Evolutionary conservation across 2,329 filamentous ascomycete species (phyloP).

Genomic region (Drechslerella stenobrocha): DNA sequence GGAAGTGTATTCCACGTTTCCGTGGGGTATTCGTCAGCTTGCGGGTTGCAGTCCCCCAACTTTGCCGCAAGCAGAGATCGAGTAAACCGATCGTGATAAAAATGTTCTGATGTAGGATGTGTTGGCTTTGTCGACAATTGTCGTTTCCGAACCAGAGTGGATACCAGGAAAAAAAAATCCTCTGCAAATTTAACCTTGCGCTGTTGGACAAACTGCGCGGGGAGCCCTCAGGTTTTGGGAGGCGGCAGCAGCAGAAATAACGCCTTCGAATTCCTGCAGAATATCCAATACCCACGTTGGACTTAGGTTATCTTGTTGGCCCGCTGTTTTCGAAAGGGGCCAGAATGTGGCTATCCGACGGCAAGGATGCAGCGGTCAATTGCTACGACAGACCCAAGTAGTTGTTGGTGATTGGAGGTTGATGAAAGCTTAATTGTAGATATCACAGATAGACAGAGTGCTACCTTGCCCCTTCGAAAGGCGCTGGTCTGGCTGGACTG

Average conservation of each 20-base stretch:
- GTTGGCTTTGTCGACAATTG: constrained; percentile 45
- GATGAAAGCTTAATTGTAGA: constrained; percentile 16
- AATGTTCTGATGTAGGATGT: constrained; percentile 43
- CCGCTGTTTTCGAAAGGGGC: constrained; percentile 8
- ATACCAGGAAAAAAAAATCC: background rate
- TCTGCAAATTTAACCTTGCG: background rate
- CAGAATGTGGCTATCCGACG: constrained; percentile 29
- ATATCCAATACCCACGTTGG: constrained; percentile 21
- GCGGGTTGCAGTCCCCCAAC: constrained; percentile 33
- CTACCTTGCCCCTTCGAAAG: constrained; percentile 16
- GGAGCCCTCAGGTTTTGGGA: constrained; percentile 31
- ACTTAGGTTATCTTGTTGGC: constrained; percentile 25
- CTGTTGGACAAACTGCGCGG: constrained; percentile 28
- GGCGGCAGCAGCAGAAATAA: constrained; percentile 24
- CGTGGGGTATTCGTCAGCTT: constrained; percentile 44
- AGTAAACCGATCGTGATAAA: constrained; percentile 40
- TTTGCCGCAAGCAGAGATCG: constrained; percentile 18
- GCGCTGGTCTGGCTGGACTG: no score
- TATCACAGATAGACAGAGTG: constrained; percentile 23
- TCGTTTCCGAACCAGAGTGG: constrained; percentile 13
- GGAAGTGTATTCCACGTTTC: constrained; percentile 29
- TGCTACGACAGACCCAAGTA: constrained; percentile 20
- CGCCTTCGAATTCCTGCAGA: constrained; percentile 19
- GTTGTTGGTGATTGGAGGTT: constrained; percentile 9
- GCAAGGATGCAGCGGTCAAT: constrained; percentile 21